Percentiles rank a stretch among this genome's conserved stretches.
Conservation (phyloP, 2,329 filamentous ascomycete species). For the Aspergillus sergii region DNA sequence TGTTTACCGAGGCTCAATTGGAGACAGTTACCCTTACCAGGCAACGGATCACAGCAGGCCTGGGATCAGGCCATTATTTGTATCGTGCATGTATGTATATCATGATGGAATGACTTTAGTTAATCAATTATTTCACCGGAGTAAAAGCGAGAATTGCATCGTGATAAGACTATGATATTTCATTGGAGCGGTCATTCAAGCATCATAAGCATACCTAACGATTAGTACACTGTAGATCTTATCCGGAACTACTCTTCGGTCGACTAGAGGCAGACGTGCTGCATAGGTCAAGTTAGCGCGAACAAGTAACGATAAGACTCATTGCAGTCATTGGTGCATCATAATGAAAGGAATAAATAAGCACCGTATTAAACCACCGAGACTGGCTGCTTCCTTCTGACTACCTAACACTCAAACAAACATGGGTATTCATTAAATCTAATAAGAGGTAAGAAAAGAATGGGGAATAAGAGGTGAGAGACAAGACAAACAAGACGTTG, state of each 20-base stretch:
- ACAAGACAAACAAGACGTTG: background rate
- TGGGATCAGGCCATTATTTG: background rate
- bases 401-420: background rate
- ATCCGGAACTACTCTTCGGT: background rate
- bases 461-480: background rate
- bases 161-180: constrained; percentile 12
- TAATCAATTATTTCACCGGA: background rate
- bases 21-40: background rate
- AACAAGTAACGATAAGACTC: background rate
- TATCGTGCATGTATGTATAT: background rate
- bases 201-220: background rate
- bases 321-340: background rate
- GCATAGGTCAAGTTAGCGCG: background rate
- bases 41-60: background rate
- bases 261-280: background rate
- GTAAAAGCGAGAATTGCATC: constrained; percentile 10
- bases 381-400: background rate
- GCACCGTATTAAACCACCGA: background rate
- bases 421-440: constrained; percentile 4
- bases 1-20: background rate
- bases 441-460: background rate
- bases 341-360: background rate
- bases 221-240: background rate
- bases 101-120: background rate
- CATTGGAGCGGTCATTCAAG: constrained; percentile 11